These are phyloP conservation scores for Hypoxylon sp. DNA, from an alignment of 2,329 filamentous ascomycete genomes.

Conservation along the genomic window DNA sequence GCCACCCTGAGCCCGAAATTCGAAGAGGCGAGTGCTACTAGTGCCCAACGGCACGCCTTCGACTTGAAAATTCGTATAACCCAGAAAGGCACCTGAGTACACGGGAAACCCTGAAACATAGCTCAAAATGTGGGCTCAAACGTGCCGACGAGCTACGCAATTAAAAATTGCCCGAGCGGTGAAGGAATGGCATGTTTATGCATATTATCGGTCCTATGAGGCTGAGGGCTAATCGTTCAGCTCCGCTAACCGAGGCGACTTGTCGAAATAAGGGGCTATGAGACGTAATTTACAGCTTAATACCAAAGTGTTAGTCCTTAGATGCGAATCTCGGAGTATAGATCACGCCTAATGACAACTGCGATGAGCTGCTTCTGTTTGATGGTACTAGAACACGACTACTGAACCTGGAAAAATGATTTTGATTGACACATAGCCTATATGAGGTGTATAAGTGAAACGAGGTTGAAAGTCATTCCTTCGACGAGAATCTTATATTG, in stretches of 20 bases:
- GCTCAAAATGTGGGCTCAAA: background rate
- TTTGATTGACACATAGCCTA: background rate
- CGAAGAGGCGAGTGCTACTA: background rate
- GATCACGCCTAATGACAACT: background rate
- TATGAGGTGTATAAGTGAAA: background rate
- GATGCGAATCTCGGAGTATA: background rate
- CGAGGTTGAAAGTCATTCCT: background rate
- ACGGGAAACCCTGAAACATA: background rate
- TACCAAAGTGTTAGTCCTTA: background rate
- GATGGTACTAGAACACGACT: background rate
- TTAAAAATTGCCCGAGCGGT: background rate
- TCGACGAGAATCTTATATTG: slow-evolving; percentile 64
- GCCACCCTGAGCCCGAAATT: background rate
- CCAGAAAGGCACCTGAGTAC: background rate
- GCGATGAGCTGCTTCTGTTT: background rate
- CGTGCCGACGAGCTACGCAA: background rate
- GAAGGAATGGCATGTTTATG: background rate
- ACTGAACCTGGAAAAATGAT: background rate
- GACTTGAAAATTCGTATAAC: slow-evolving; percentile 1
- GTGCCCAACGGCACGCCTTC: slow-evolving; percentile 2
- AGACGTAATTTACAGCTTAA: background rate
- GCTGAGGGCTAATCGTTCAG: background rate
- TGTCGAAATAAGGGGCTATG: background rate
- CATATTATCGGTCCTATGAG: slow-evolving; percentile 1
- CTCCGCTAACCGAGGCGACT: background rate